Base-by-base conservation (phyloP, 2,329 filamentous ascomycete species). In the Rhynchosporium agropyri region DNA sequence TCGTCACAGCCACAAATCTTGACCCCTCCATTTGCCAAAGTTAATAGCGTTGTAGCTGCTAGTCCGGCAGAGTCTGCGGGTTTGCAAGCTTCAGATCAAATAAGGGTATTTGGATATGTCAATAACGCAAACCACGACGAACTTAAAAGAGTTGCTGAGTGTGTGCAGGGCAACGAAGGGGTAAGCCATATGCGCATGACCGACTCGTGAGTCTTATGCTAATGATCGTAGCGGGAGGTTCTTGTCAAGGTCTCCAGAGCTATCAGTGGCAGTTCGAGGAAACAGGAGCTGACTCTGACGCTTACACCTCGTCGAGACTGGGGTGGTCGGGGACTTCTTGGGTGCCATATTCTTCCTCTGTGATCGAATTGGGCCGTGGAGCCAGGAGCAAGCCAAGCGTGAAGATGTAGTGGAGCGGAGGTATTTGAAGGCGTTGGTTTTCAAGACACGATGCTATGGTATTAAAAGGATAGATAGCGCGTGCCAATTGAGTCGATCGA, bases 261-360 rank as follows among this genome's bases (percentile, higher is more conserved):
- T 26, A 40, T 63, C 31, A 56, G 63, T 60, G 65, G 62, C 56
- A 65, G 54, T n/a, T 50, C 60, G 20, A 56, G 54, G 63, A 55
- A 65, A 74, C 75, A 82, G 71, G 84, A 92, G 68, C 76, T 95
- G 71, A 87, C 84, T 67, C 78, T 99, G 67, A 91, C 82, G 54
- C 78, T 99, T 67, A 91, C 82, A 56, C 94, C 94, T 59, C 84
- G 86, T 70, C 84, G 86, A 50, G 83, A 93, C 73, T 99, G 95
- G 94, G 94, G 94, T 69, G 95, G 95, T 36, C 83, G 92, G 76
- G 95, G 94, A 12, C 79, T 96, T 75, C 79, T 99, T 71, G 94
- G 94, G 60, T 99, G 94, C 76, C 93, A 97, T 78, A 84, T 98
- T 67, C 78, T 97, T 68, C 92, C 91, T 31, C 69, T 96, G 62